Conservation (phyloP, 352 stramenopile genomes). For the Globisporangium perplexum region DNA sequence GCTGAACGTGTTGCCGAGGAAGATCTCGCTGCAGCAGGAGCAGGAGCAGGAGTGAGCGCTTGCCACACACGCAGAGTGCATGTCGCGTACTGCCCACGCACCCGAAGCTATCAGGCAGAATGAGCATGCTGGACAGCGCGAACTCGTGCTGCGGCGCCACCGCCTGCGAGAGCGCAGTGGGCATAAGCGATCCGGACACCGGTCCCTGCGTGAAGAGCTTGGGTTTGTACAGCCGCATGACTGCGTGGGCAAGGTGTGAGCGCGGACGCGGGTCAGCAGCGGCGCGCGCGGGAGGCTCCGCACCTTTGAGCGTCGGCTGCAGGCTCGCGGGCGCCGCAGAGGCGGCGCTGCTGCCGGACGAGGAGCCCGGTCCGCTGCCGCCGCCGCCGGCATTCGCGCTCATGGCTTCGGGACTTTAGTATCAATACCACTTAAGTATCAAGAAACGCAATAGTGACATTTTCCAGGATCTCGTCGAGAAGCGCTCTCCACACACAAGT, state of each 20-base stretch:
- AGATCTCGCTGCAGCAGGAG: constrained; percentile 71
- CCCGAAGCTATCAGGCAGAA: constrained; percentile 89
- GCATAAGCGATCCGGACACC: constrained; percentile 49
- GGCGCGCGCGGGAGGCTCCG: background rate
- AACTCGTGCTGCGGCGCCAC: constrained; percentile 71
- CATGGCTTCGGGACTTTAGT: constrained; percentile 4
- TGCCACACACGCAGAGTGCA: background rate
- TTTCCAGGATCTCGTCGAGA: too few species aligned
- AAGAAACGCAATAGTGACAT: too few species aligned
- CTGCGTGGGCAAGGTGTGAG: constrained; percentile 18
- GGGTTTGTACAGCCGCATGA: constrained; percentile 91
- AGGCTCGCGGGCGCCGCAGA: constrained; percentile 10
- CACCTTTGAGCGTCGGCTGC: constrained; percentile 80
- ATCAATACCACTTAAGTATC: too few species aligned
- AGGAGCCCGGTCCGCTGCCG: constrained; percentile 13
- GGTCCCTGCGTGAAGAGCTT: constrained; percentile 63
- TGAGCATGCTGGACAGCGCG: constrained; percentile 84
- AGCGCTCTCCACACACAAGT: too few species aligned
- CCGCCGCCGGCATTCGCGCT: background rate
- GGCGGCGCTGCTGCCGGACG: constrained; percentile 6
- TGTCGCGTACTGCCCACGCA: constrained; percentile 14
- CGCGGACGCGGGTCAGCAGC: too few species aligned
- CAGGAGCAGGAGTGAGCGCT: background rate
- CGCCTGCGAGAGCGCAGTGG: constrained; percentile 40
- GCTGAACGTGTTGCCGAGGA: constrained; percentile 90